Base-by-base conservation (phyloP, 371 early-diverging fungal species). In the Apophysomyces sp. region DNA sequence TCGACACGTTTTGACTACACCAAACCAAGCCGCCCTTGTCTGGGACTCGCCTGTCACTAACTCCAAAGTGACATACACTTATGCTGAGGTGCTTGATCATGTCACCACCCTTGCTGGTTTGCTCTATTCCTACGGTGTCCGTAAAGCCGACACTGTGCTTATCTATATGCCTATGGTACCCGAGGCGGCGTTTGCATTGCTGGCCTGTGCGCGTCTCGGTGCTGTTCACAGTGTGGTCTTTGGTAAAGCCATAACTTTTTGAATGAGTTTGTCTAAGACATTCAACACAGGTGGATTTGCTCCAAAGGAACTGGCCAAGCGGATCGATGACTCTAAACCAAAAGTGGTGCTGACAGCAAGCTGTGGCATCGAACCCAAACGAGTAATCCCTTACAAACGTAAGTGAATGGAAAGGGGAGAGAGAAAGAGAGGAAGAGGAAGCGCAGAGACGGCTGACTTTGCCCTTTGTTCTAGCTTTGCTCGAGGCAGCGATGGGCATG, bases 81-180 rank as follows among this genome's bases (percentile, higher is more conserved):
- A 92, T 72, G 67, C 56, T 12, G 80, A 93, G 59, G 79, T 94
- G 8, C 73, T 91, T 32, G 82, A 87, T 6, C 67, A 88, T 16
- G 94, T 96, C 2, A 86, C 87, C 56, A 81, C 74, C 4, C 74
- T 93, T 18, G 89, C 95, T 1, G 92, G 92, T 30, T 85, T 93
- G 28, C 74, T 96, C 39, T 70, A 63, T 49, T 76, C 81, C 6
- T 82, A 89, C 61, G 94, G 92, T 16, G 85, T 94, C 29, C 61
- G 72, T 16, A 91, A 92, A 68, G 94, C 94, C 5, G 92, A 94
- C 60, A 83, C 83, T 4, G 96, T 95, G 9, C 66, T 94, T 29
- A 86, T 96, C 49, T 97, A 97, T 76, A 94, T 81, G 81, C 94
- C 96, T 11, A 94, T 93, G 91, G 86, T 93, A 11, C 93, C 94